Conservation (phyloP, 2,329 filamentous ascomycete genomes). For the Ceratocystis lukuohia region DNA sequence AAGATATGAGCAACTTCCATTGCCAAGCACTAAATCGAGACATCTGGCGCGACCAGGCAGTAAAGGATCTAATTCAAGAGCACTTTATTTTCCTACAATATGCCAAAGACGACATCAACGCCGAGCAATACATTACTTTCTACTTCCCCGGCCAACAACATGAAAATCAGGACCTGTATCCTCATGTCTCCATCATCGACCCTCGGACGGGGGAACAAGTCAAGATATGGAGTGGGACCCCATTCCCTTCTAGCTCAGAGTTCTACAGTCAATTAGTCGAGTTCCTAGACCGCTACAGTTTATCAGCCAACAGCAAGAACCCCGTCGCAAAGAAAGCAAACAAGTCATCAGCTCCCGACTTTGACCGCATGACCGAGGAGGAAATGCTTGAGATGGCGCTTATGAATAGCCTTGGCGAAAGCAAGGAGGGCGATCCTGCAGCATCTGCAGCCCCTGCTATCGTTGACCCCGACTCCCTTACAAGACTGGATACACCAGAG, state of each 20-base stretch:
- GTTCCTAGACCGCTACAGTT: constrained; percentile 92
- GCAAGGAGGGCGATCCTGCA: constrained; percentile 28
- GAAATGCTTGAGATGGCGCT: constrained; percentile 94
- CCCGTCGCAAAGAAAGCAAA: constrained; percentile 65
- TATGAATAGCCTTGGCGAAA: constrained; percentile 59
- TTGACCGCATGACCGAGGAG: constrained; percentile 86
- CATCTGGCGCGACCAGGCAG: constrained; percentile 77
- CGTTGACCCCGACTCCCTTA: constrained; percentile 77
- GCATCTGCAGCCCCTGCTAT: constrained; percentile 30
- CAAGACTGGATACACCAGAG: constrained; percentile 41
- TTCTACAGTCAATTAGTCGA: constrained; percentile 88
- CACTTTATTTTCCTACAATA: constrained; percentile 96
- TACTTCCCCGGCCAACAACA: constrained; percentile 62
- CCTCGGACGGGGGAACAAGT: constrained; percentile 93
- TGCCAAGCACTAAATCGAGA: constrained; percentile 91
- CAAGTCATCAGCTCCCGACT: constrained; percentile 34
- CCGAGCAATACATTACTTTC: constrained; percentile 72
- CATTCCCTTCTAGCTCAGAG: constrained; percentile 60
- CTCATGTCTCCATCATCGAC: constrained; percentile 90
- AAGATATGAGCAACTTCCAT: constrained; percentile 85
- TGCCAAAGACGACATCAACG: constrained; percentile 67
- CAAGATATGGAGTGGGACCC: constrained; percentile 83
- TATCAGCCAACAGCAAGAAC: constrained; percentile 80
- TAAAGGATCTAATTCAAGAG: constrained; percentile 70
- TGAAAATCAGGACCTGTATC: constrained; percentile 79